A percentile compares a stretch with the other conserved stretches of the same genome.
Conservation (phyloP, 345 rosid species). For the Syzygium jambos region DNA sequence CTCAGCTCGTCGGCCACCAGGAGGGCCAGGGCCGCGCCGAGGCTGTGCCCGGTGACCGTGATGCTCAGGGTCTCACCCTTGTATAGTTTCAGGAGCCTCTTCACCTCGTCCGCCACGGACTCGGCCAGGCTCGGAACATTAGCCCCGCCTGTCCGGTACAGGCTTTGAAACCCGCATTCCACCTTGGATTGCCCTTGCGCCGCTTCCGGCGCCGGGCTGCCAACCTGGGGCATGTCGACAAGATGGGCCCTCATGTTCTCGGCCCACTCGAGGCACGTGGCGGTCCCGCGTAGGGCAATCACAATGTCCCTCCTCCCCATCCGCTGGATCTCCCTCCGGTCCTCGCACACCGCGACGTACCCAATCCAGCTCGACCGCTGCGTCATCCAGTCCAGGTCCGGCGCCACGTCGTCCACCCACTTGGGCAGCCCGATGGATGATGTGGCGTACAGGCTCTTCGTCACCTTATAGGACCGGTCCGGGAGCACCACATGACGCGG, state of each 20-base stretch:
- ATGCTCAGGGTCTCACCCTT: slow-evolving; percentile 70
- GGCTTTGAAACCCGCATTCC: slow-evolving; percentile 75
- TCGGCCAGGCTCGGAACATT: slow-evolving; percentile 50
- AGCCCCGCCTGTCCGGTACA: slow-evolving; percentile 49
- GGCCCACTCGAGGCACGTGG: slow-evolving; percentile 96
- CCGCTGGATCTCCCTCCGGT: slow-evolving; percentile 71
- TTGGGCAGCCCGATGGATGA: slow-evolving; percentile 74
- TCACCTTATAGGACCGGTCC: slow-evolving; percentile 62
- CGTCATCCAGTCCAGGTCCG: slow-evolving; percentile 90
- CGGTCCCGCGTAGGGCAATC: slow-evolving; percentile 81
- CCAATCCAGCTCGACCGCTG: slow-evolving; percentile 94
- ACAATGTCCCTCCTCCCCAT: slow-evolving; percentile 95
- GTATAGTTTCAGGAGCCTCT: slow-evolving; percentile 37
- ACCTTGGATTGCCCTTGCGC: slow-evolving; percentile 36
- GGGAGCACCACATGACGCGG: slow-evolving; percentile 54
- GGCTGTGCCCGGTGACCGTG: slow-evolving; percentile 85
- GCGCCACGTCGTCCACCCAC: slow-evolving; percentile 82
- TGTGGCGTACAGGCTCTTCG: slow-evolving; percentile 80
- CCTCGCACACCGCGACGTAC: slow-evolving; percentile 89
- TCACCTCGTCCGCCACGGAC: slow-evolving; percentile 44
- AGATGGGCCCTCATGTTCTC: slow-evolving; percentile 59
- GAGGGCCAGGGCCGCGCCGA: slow-evolving; percentile 84
- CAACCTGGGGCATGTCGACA: slow-evolving; percentile 18
- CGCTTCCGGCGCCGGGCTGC: slow-evolving; percentile 1
- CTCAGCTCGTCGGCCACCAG: slow-evolving; percentile 68